phyloP scores from a whole-genome alignment of 2,329 filamentous ascomycete species.

The Alternaria consortialis region DNA sequence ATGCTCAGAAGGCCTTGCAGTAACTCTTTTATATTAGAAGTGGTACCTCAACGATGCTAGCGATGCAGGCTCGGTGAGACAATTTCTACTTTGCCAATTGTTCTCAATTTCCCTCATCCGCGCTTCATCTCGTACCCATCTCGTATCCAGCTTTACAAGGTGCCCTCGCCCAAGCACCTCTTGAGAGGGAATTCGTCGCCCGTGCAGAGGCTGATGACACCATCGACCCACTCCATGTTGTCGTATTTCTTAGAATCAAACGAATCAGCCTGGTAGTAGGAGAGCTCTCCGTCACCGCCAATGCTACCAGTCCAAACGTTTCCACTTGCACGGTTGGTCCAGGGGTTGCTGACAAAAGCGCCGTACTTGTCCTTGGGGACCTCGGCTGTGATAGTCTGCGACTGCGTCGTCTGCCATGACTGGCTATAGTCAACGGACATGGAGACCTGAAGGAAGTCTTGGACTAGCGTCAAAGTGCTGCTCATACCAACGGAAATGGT shows the following conservation, averaged over 20 bases:
- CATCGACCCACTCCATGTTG: conserved; percentile 53
- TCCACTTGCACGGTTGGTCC: conserved; percentile 47
- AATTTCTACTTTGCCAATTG: background rate
- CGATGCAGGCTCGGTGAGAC: background rate
- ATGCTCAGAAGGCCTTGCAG: background rate
- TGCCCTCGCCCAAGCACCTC: conserved; percentile 52
- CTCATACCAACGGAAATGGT: conserved; percentile 35
- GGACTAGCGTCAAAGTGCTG: conserved; percentile 28
- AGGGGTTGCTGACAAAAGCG: conserved; percentile 52
- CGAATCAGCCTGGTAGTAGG: conserved; percentile 47
- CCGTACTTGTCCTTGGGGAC: conserved; percentile 53
- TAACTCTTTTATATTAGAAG: background rate
- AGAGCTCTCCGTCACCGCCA: conserved; percentile 36
- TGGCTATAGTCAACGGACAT: conserved; percentile 38
- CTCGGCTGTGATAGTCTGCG: conserved; percentile 41
- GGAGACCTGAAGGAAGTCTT: conserved; percentile 38
- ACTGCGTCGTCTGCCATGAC: conserved; percentile 47
- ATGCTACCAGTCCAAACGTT: conserved; percentile 49
- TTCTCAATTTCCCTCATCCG: background rate
- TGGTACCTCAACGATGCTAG: background rate
- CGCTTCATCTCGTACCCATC: background rate
- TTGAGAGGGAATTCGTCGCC: conserved; percentile 50
- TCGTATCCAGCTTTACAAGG: conserved; percentile 17
- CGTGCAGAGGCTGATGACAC: conserved; percentile 51
- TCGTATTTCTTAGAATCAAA: conserved; percentile 46